Percentiles rank a stretch among this genome's conserved stretches.
These are phyloP conservation scores for Lepraria neglecta DNA, from an alignment of 495 filamentous ascomycete genomes.

Conservation along the genomic window DNA sequence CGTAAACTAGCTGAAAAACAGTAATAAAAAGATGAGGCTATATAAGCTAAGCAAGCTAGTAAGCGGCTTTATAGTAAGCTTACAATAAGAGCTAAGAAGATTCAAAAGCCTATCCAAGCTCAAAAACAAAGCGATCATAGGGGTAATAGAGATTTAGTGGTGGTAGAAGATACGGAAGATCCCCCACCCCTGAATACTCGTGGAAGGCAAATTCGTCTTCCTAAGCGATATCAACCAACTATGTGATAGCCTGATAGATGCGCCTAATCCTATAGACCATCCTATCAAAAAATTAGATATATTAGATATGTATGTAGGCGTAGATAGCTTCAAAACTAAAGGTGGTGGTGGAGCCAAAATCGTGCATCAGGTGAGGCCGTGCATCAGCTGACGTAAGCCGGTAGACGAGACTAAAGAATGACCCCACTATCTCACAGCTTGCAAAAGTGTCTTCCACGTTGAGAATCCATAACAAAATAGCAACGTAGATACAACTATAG, in stretches of 20 bases:
- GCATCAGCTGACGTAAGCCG: too few species aligned
- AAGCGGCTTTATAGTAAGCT: too few species aligned
- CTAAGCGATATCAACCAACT: neutral
- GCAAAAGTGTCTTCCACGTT: slow-evolving; percentile 5
- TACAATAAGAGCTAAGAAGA: too few species aligned
- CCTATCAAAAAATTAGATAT: neutral
- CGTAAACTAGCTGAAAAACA: neutral
- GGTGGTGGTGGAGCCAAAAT: neutral
- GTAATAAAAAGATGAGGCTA: neutral
- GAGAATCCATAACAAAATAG: slow-evolving; percentile 6
- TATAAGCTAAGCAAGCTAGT: too few species aligned
- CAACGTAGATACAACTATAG: neutral
- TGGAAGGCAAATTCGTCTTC: neutral
- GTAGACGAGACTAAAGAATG: neutral
- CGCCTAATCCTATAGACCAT: neutral
- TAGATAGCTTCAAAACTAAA: neutral
- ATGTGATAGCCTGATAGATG: neutral
- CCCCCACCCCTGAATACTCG: neutral
- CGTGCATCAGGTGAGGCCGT: neutral
- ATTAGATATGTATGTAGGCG: neutral
- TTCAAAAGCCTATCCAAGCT: too few species aligned
- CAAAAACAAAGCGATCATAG: neutral
- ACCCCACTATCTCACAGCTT: neutral
- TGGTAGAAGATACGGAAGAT: neutral
- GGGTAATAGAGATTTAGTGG: neutral